Conservation (phyloP, 768 basidiomycete species). For the Coprinopsis sp. region DNA sequence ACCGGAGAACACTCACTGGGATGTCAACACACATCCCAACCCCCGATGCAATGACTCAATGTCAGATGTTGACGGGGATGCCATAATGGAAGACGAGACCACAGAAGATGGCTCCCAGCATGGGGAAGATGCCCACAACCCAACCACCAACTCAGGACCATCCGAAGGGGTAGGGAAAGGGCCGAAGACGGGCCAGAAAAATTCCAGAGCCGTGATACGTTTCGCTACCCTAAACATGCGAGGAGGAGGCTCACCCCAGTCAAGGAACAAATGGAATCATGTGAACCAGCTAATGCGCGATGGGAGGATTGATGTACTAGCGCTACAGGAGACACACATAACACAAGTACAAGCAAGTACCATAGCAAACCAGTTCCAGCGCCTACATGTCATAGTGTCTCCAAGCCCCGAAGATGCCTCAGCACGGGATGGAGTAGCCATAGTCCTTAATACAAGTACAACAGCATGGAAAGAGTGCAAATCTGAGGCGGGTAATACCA, state of each 20-base stretch:
- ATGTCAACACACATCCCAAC: too few species aligned
- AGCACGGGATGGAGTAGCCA: slow-evolving; percentile 25
- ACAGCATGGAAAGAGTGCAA: slow-evolving; percentile 13
- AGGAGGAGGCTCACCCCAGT: neutral
- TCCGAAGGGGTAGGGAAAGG: too few species aligned
- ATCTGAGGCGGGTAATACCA: slow-evolving; percentile 16
- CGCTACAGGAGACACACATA: slow-evolving; percentile 6
- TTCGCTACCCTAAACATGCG: neutral
- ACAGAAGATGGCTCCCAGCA: too few species aligned
- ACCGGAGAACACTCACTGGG: too few species aligned
- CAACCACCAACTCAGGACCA: too few species aligned
- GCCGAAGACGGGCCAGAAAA: too few species aligned
- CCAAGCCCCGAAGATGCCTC: slow-evolving; percentile 6
- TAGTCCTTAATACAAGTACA: slow-evolving; percentile 28
- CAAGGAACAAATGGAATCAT: neutral
- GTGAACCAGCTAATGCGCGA: neutral
- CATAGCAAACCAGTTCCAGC: neutral
- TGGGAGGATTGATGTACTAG: slow-evolving; percentile 1
- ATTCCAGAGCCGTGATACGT: too few species aligned
- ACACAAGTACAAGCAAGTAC: neutral
- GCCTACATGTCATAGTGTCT: neutral
- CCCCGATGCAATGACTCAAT: too few species aligned
- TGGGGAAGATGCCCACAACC: too few species aligned
- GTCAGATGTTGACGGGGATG: too few species aligned
- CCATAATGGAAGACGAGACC: too few species aligned